A percentile compares a stretch with the other conserved stretches of the same genome.
Evolutionary conservation across 1,284 basidiomycete species (phyloP).

Genomic region (Puccinia coronata): DNA sequence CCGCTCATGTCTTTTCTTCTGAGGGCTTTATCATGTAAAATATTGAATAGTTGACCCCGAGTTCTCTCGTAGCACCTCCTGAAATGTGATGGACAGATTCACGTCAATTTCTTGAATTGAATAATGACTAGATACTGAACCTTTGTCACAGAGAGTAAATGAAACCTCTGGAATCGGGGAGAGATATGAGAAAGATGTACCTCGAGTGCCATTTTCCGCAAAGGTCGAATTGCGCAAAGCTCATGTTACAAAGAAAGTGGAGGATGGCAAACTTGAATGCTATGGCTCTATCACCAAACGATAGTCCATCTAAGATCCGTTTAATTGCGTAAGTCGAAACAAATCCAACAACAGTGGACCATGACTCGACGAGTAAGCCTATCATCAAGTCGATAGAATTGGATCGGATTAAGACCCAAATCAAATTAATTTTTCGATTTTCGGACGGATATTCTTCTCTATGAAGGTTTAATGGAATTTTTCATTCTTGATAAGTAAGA

Average conservation of each 20-base stretch:
- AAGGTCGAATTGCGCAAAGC: constrained; percentile 70
- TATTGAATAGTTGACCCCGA: constrained; percentile 46
- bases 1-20: constrained; percentile 50
- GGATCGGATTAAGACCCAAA: constrained; percentile 31
- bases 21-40: constrained; percentile 48
- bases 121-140: no score
- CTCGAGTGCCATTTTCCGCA: constrained; percentile 69
- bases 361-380: constrained; percentile 28
- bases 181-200: constrained; percentile 40
- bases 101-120: constrained; percentile 27
- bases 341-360: constrained; percentile 59
- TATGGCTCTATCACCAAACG: constrained; percentile 61
- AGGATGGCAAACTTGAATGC: constrained; percentile 53
- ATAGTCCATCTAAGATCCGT: constrained; percentile 52
- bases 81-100: neutral
- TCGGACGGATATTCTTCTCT: constrained; percentile 57
- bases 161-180: neutral
- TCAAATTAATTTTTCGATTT: constrained; percentile 57
- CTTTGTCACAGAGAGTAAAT: neutral
- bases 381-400: constrained; percentile 39
- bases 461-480: neutral
- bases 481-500: neutral
- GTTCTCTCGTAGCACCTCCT: constrained; percentile 53
- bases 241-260: constrained; percentile 63
- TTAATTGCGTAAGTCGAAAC: constrained; percentile 54